Percentiles rank a stretch among this genome's conserved stretches.
Conservation (phyloP, 2,329 filamentous ascomycete species). For the Ilyonectria sp. region DNA sequence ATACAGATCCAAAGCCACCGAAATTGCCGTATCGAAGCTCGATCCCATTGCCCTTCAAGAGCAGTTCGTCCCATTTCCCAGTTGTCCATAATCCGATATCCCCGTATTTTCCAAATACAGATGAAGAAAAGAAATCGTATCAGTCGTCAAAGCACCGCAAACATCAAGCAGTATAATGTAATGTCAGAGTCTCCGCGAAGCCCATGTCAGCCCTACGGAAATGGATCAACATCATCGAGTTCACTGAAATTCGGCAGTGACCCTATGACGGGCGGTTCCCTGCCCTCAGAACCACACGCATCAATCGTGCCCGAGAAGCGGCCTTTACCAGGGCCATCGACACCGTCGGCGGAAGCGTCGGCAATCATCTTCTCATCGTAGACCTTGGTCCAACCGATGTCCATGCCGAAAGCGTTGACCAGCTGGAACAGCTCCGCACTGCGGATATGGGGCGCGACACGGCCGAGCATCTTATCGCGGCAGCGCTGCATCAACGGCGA, state of each 20-base stretch:
- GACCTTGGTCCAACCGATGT: conserved; percentile 54
- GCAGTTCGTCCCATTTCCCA: conserved; percentile 28
- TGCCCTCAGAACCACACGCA: conserved; percentile 21
- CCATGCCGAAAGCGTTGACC: conserved; percentile 52
- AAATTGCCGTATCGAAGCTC: background rate
- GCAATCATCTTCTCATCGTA: conserved; percentile 52
- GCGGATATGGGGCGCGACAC: conserved; percentile 51
- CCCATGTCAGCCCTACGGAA: background rate
- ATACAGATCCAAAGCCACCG: background rate
- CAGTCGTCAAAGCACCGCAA: conserved; percentile 3
- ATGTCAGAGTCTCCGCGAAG: background rate
- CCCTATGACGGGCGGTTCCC: background rate
- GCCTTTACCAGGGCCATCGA: conserved; percentile 53
- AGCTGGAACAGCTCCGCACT: conserved; percentile 51
- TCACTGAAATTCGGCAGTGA: background rate
- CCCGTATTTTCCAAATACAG: conserved; percentile 10
- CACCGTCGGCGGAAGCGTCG: conserved; percentile 55
- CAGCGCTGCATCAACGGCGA: conserved; percentile 54
- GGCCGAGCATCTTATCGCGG: conserved; percentile 54
- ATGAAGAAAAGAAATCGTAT: conserved; percentile 13
- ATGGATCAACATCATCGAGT: background rate
- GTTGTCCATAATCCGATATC: conserved; percentile 1
- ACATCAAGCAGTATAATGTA: background rate
- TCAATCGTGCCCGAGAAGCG: conserved; percentile 58
- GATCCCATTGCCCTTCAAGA: conserved; percentile 19